Conservation (phyloP, 2,329 filamentous ascomycete species). For the Exophiala bonariae region DNA sequence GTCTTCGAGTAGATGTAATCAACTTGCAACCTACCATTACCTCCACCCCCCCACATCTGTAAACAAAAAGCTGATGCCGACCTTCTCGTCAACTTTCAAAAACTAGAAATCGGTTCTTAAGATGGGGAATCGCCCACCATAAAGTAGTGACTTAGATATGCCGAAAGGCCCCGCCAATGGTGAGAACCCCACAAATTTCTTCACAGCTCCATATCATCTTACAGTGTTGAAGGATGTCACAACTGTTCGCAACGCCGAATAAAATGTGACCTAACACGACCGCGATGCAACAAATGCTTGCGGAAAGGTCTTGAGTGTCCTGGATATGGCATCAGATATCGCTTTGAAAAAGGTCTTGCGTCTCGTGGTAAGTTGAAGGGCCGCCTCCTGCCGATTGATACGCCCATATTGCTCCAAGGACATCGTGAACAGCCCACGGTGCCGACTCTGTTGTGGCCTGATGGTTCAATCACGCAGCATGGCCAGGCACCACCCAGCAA, state of each 20-base stretch:
- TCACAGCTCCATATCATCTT: background rate
- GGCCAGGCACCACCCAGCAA: background rate
- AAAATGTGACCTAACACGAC: constrained; percentile 35
- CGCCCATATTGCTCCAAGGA: background rate
- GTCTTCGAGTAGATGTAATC: too few relatives aligned
- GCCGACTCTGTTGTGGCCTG: background rate
- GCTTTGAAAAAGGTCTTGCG: constrained; percentile 30
- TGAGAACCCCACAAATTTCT: background rate
- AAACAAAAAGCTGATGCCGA: too few relatives aligned
- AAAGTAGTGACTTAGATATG: too few relatives aligned
- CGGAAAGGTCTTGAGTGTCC: constrained; percentile 34
- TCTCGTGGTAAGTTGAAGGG: constrained; percentile 25
- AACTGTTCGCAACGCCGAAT: constrained; percentile 39
- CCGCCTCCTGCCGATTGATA: constrained; percentile 4
- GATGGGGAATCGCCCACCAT: too few relatives aligned
- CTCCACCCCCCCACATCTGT: too few relatives aligned
- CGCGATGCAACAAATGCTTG: constrained; percentile 35
- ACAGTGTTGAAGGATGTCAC: constrained; percentile 33
- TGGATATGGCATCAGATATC: constrained; percentile 31
- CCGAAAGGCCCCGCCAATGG: constrained; percentile 1
- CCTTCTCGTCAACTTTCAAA: too few relatives aligned
- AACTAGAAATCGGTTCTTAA: too few relatives aligned
- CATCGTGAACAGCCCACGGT: background rate
- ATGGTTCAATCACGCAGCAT: background rate
- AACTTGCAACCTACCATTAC: too few relatives aligned